Conservation (phyloP, 2,329 filamentous ascomycete species). For the Pezicula neosporulosa region DNA sequence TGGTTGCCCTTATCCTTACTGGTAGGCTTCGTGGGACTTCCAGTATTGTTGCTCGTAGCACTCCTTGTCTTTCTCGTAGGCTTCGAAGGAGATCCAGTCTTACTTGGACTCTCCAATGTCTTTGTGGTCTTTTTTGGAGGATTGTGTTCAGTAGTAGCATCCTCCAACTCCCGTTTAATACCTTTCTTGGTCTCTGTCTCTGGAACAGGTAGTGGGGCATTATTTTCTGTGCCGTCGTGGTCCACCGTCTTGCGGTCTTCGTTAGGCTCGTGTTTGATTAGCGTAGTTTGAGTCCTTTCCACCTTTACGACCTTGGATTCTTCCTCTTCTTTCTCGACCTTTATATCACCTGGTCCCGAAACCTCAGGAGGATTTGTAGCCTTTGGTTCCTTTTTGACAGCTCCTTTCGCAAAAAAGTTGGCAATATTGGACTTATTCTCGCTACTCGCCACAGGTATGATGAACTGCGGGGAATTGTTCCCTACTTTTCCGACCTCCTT, state of each 20-base stretch:
- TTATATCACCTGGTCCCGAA: conserved; percentile 6
- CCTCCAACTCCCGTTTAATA: conserved; percentile 24
- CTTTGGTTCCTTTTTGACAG: conserved; percentile 12
- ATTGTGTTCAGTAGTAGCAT: conserved; percentile 17
- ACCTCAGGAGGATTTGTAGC: neutral
- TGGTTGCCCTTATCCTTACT: conserved; percentile 24
- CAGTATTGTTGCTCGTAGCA: conserved; percentile 27
- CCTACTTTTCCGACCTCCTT: conserved; percentile 93
- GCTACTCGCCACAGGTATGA: conserved; percentile 77
- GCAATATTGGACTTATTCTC: conserved; percentile 93
- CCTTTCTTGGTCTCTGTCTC: conserved; percentile 17
- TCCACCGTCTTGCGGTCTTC: conserved; percentile 21
- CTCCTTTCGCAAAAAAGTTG: conserved; percentile 76
- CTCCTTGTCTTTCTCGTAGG: conserved; percentile 22
- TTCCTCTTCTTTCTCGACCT: conserved; percentile 10
- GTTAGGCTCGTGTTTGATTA: conserved; percentile 18
- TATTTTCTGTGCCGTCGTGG: conserved; percentile 22
- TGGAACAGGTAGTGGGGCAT: conserved; percentile 22
- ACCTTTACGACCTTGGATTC: conserved; percentile 8
- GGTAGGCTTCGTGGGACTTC: conserved; percentile 16
- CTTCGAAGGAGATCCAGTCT: conserved; percentile 11
- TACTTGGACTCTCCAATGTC: conserved; percentile 16
- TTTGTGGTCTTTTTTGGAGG: conserved; percentile 21
- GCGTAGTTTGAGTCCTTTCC: neutral
- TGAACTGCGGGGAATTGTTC: conserved; percentile 80